phyloP scores from a whole-genome alignment of 1,284 basidiomycete species.

The Chalciporus sp. region DNA sequence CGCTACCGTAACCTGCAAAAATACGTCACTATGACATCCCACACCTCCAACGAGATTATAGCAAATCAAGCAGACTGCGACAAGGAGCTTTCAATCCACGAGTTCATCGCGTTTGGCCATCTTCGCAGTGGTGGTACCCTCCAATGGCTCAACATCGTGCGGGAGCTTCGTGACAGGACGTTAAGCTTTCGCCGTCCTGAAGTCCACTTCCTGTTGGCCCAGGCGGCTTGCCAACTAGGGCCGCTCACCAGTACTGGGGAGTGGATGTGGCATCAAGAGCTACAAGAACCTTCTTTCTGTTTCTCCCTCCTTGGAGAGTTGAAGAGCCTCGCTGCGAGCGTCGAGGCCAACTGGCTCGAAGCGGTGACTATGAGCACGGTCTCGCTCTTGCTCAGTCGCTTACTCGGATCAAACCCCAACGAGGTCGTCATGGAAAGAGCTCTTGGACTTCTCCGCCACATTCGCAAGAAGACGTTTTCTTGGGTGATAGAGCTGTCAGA shows the following conservation, averaged over 20 bases:
- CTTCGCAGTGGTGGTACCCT: conserved; percentile 45
- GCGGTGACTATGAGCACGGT: conserved; percentile 39
- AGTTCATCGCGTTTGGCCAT: conserved; percentile 44
- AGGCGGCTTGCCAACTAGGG: conserved; percentile 48
- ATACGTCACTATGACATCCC: conserved; percentile 38
- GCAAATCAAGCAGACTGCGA: conserved; percentile 44
- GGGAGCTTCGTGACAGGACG: conserved; percentile 39
- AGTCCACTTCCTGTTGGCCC: conserved; percentile 43
- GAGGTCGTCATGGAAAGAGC: conserved; percentile 12
- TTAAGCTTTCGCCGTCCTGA: conserved; percentile 41
- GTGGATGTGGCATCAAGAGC: conserved; percentile 38
- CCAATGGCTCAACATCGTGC: conserved; percentile 53
- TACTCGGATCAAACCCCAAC: conserved; percentile 34
- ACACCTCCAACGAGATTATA: conserved; percentile 46
- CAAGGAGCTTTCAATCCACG: conserved; percentile 41
- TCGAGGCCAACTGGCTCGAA: conserved; percentile 47
- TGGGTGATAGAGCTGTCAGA: conserved; percentile 40
- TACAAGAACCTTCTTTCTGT: conserved; percentile 36
- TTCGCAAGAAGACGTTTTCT: conserved; percentile 33
- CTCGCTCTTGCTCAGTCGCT: conserved; percentile 35
- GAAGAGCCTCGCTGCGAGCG: conserved; percentile 26
- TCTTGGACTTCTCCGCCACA: conserved; percentile 30
- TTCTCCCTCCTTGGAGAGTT: conserved; percentile 37
- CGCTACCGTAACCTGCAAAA: conserved; percentile 41
- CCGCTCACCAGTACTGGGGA: conserved; percentile 16